Conservation (phyloP, 352 stramenopile species). For the Globisporangium cystogenes region DNA sequence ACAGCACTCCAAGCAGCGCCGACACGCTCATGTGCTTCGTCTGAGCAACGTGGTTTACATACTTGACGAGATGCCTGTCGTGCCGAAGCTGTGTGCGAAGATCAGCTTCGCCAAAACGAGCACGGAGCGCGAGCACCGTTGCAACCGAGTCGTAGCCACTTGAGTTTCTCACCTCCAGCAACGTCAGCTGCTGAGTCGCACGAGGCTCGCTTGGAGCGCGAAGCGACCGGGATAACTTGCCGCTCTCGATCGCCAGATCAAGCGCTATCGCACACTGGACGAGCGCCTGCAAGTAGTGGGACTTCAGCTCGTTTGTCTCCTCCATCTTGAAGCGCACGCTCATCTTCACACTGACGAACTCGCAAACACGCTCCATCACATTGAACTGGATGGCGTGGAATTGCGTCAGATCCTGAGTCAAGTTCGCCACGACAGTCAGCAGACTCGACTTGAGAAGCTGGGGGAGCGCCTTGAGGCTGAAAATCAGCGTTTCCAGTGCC, state of each 20-base stretch:
- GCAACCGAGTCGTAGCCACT: constrained; percentile 31
- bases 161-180: not conserved
- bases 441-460: constrained; percentile 31
- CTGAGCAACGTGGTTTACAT: constrained; percentile 57
- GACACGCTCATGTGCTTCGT: constrained; percentile 39
- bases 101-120: constrained; percentile 19
- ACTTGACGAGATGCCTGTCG: constrained; percentile 69
- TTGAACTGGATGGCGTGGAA: constrained; percentile 34
- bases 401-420: constrained; percentile 23
- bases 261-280: constrained; percentile 52
- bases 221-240: not conserved
- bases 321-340: constrained; percentile 42
- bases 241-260: constrained; percentile 50
- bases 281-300: constrained; percentile 50
- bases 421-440: constrained; percentile 35
- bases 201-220: not conserved
- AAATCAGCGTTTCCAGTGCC: constrained; percentile 28
- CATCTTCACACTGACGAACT: constrained; percentile 42
- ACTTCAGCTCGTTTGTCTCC: constrained; percentile 47
- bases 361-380: constrained; percentile 33
- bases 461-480: constrained; percentile 27
- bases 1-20: constrained; percentile 45
- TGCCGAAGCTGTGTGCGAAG: constrained; percentile 25
- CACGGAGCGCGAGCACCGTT: constrained; percentile 51
- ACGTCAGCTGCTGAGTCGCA: constrained; percentile 1